Evolutionary conservation across 2,329 filamentous ascomycete genomes (phyloP).

Genomic region (Dactylellina sp.): DNA sequence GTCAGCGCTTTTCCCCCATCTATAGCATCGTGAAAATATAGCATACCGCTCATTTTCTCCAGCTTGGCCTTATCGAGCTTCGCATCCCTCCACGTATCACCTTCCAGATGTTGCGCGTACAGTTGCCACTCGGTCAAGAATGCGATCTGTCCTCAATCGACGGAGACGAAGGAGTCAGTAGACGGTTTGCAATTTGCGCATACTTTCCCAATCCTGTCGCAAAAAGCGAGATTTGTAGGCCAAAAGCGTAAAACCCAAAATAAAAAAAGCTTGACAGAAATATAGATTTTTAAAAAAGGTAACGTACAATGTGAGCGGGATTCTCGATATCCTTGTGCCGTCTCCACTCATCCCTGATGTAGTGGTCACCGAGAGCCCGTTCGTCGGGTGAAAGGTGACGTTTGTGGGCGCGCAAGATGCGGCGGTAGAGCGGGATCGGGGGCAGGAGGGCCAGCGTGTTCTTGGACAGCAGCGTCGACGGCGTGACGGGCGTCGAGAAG

Average conservation of each 20-base stretch:
- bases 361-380: conserved; percentile 88
- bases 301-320: conserved; percentile 85
- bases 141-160: conserved; percentile 74
- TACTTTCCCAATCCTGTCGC: not conserved
- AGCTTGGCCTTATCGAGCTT: conserved; percentile 85
- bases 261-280: not conserved
- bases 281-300: no score
- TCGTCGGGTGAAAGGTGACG: conserved; percentile 78
- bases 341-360: conserved; percentile 91
- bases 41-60: conserved; percentile 91
- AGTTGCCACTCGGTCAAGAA: conserved; percentile 97
- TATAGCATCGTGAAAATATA: conserved; percentile 3
- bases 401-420: conserved; percentile 86
- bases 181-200: not conserved
- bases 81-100: conserved; percentile 83
- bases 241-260: conserved; percentile 8
- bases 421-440: conserved; percentile 88
- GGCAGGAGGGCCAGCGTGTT: conserved; percentile 77
- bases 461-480: conserved; percentile 30
- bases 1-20: no score
- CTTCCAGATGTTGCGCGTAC: conserved; percentile 92
- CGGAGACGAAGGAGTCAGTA: conserved; percentile 14
- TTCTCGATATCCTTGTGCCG: conserved; percentile 87
- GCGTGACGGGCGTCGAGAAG: conserved; percentile 46
- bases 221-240: conserved; percentile 8